phyloP scores from a whole-genome alignment of 495 filamentous ascomycete species.

The Rusavskia elegans region DNA sequence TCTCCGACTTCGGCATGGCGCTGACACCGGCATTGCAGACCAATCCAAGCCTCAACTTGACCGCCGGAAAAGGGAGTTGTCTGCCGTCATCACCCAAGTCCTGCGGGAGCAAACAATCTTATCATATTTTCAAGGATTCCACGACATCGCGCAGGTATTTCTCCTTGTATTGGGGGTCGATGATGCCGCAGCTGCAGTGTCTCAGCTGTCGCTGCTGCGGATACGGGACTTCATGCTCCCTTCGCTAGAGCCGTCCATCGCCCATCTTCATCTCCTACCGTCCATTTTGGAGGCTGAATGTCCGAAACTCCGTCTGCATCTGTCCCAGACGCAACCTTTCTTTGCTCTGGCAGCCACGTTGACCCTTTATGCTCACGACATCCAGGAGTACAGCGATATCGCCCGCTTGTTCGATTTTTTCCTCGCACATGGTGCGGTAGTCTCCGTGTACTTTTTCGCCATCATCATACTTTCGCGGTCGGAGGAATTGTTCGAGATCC shows the following conservation, averaged over 20 bases:
- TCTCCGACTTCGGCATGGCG: background rate
- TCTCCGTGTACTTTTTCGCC: slow-evolving; percentile 81
- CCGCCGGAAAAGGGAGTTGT: slow-evolving; percentile 53
- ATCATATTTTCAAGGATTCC: slow-evolving; percentile 95
- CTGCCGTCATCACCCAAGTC: slow-evolving; percentile 55
- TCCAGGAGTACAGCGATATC: slow-evolving; percentile 75
- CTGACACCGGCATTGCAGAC: slow-evolving; percentile 7
- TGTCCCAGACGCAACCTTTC: slow-evolving; percentile 67
- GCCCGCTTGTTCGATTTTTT: slow-evolving; percentile 83
- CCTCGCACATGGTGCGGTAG: slow-evolving; percentile 67
- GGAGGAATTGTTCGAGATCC: slow-evolving; percentile 66
- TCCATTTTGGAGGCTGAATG: slow-evolving; percentile 59
- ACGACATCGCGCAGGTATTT: slow-evolving; percentile 96
- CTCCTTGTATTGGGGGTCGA: slow-evolving; percentile 61
- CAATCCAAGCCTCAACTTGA: slow-evolving; percentile 41
- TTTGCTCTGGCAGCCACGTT: slow-evolving; percentile 83
- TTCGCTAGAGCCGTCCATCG: slow-evolving; percentile 60
- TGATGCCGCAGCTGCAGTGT: slow-evolving; percentile 38
- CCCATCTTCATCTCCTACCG: slow-evolving; percentile 72
- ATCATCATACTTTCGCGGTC: slow-evolving; percentile 69
- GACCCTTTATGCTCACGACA: slow-evolving; percentile 91
- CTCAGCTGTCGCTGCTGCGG: slow-evolving; percentile 68
- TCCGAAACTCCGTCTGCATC: slow-evolving; percentile 48
- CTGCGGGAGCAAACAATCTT: slow-evolving; percentile 72
- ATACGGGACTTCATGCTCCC: slow-evolving; percentile 98